Percentiles rank a stretch among this genome's conserved stretches.
These are phyloP conservation scores for Singerocomus rubriflavus DNA, from an alignment of 1,284 basidiomycete genomes.

Conservation along the genomic window DNA sequence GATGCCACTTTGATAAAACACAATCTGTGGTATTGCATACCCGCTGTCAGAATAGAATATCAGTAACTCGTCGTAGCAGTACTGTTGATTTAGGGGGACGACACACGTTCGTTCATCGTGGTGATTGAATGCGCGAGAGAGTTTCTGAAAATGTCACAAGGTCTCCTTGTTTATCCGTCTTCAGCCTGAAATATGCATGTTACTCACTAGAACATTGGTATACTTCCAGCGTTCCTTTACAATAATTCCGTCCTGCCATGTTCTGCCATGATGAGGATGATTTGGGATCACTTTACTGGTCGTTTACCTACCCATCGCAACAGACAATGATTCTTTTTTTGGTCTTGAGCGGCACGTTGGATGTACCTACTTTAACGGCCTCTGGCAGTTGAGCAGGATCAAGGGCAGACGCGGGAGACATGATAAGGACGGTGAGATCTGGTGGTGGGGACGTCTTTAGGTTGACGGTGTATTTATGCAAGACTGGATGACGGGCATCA, in stretches of 20 bases:
- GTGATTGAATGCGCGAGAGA: slow-evolving; percentile 45
- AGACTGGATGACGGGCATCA: background rate
- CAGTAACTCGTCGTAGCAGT: background rate
- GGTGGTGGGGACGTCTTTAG: background rate
- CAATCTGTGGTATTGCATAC: slow-evolving; percentile 56
- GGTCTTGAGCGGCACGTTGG: slow-evolving; percentile 16
- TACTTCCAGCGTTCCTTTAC: slow-evolving; percentile 49
- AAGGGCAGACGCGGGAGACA: slow-evolving; percentile 12
- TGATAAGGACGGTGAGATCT: slow-evolving; percentile 4
- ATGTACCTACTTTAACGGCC: background rate
- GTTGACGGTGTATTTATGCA: slow-evolving; percentile 21
- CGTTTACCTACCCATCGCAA: slow-evolving; percentile 59
- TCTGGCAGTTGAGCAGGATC: background rate
- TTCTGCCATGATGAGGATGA: slow-evolving; percentile 14
- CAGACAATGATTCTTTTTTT: slow-evolving; percentile 64
- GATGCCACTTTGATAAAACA: slow-evolving; percentile 69
- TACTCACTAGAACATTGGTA: slow-evolving; percentile 60
- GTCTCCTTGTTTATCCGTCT: background rate
- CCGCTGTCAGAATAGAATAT: slow-evolving; percentile 27
- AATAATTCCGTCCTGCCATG: slow-evolving; percentile 45
- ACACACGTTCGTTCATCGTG: slow-evolving; percentile 51
- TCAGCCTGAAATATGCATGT: background rate
- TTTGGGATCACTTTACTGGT: background rate
- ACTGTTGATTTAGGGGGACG: background rate
- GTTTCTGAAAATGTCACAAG: slow-evolving; percentile 42